Conservation (phyloP, 78 protist species). For the slime mould (Dictyostelium discoideum) region DNA sequence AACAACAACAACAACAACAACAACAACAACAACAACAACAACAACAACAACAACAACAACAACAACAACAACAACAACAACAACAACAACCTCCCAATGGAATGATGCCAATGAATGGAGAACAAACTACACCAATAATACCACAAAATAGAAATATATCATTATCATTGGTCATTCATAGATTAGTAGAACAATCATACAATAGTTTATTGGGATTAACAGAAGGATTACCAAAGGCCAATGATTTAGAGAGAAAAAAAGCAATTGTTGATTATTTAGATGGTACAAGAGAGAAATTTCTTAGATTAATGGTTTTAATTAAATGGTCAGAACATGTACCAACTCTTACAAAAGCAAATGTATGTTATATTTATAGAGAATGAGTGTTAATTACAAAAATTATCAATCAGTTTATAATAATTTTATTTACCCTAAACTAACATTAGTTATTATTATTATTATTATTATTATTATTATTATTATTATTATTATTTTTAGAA, state of each 20-base stretch:
- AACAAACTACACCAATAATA: background rate
- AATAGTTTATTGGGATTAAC: slow-evolving; percentile 37
- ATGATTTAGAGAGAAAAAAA: slow-evolving; percentile 53
- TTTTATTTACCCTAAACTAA: too few species aligned
- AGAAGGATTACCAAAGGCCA: slow-evolving; percentile 2
- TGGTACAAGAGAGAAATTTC: slow-evolving; percentile 46
- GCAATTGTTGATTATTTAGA: slow-evolving; percentile 41
- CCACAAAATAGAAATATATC: background rate
- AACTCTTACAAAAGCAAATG: slow-evolving; percentile 65
- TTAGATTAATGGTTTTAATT: slow-evolving; percentile 31
- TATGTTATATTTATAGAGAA: background rate
- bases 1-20: background rate
- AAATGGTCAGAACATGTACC: slow-evolving; percentile 64
- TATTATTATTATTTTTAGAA: background rate
- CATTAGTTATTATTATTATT: too few species aligned
- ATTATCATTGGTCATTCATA: slow-evolving; percentile 47
- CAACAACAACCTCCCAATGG: background rate
- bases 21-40: background rate
- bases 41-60: background rate
- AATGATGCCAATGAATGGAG: background rate
- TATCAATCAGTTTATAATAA: too few species aligned
- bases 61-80: background rate
- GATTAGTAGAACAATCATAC: slow-evolving; percentile 64
- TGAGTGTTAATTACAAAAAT: too few species aligned
- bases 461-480: background rate